A percentile compares a stretch with the other conserved stretches of the same genome.
These are phyloP conservation scores for Aspergillus fumigatiaffinis DNA, from an alignment of 2,329 filamentous ascomycete species.

Conservation along the genomic window DNA sequence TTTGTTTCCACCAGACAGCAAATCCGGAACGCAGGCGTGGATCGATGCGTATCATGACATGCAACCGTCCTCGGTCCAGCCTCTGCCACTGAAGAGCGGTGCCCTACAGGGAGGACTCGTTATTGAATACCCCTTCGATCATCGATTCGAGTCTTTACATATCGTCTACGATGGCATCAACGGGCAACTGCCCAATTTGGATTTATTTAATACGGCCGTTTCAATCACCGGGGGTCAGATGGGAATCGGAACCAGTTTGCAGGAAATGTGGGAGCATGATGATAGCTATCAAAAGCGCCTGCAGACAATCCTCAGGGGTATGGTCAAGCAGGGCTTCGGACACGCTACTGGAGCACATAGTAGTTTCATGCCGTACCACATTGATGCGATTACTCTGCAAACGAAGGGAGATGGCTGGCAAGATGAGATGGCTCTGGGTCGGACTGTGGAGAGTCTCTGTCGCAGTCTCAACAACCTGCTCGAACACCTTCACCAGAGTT, in stretches of 20 bases:
- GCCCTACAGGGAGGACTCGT: constrained; percentile 88
- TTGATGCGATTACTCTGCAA: constrained; percentile 91
- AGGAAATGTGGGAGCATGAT: constrained; percentile 76
- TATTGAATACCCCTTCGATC: constrained; percentile 85
- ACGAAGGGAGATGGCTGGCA: constrained; percentile 91
- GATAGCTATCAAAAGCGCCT: constrained; percentile 78
- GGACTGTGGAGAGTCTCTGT: constrained; percentile 84
- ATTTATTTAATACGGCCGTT: constrained; percentile 91
- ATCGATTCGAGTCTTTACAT: constrained; percentile 81
- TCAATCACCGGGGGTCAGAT: constrained; percentile 86
- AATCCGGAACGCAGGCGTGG: constrained; percentile 90
- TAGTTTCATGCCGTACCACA: constrained; percentile 94
- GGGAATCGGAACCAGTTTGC: constrained; percentile 77
- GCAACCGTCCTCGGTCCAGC: constrained; percentile 66
- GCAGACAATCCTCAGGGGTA: constrained; percentile 83
- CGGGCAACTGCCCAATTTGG: constrained; percentile 89
- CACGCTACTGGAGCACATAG: constrained; percentile 88
- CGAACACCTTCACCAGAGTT: constrained; percentile 96
- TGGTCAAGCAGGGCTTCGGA: constrained; percentile 86
- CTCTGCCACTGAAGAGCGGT: constrained; percentile 84
- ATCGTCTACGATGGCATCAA: constrained; percentile 95
- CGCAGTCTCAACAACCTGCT: constrained; percentile 93
- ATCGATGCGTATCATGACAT: constrained; percentile 95
- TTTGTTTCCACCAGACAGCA: constrained; percentile 81
- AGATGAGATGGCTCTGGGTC: constrained; percentile 93